Evolutionary conservation across 2,329 filamentous ascomycete species (phyloP).

Genomic region (Phialemoniopsis sp.): DNA sequence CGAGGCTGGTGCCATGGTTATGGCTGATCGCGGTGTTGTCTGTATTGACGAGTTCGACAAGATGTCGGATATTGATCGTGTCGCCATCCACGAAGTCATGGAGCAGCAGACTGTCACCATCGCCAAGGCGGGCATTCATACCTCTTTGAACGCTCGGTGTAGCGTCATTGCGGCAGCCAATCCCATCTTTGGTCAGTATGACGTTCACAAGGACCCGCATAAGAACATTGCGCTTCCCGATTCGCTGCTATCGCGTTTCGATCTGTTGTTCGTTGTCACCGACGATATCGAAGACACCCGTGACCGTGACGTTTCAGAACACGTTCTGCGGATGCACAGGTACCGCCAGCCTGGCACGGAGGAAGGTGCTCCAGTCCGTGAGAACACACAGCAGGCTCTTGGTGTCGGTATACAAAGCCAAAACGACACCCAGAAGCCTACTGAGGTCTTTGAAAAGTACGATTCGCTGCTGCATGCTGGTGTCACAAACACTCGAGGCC

Average conservation of each 20-base stretch:
- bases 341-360: conserved; percentile 91
- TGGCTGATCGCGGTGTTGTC: conserved; percentile 92
- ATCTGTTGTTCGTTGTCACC: conserved; percentile 94
- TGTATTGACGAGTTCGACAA: conserved; percentile 99
- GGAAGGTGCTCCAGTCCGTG: conserved; percentile 90
- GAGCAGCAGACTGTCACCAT: conserved; percentile 99
- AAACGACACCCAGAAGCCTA: conserved; percentile 67
- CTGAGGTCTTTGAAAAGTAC: conserved; percentile 93
- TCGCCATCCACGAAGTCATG: conserved; percentile 99
- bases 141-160: conserved; percentile 91
- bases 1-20: conserved; percentile 97
- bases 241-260: conserved; percentile 95
- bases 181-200: conserved; percentile 96
- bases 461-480: conserved; percentile 94
- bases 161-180: conserved; percentile 96
- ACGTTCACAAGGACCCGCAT: conserved; percentile 97
- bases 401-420: conserved; percentile 83
- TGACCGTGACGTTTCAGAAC: conserved; percentile 89
- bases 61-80: conserved; percentile 97
- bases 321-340: conserved; percentile 94
- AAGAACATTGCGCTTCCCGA: conserved; percentile 97
- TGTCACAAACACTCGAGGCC: conserved; percentile 70
- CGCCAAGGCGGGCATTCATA: conserved; percentile 97
- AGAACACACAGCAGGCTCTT: conserved; percentile 77
- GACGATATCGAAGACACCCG: conserved; percentile 95